Base-by-base conservation (phyloP, 2,329 filamentous ascomycete genomes). In the Claviceps spartinae region DNA sequence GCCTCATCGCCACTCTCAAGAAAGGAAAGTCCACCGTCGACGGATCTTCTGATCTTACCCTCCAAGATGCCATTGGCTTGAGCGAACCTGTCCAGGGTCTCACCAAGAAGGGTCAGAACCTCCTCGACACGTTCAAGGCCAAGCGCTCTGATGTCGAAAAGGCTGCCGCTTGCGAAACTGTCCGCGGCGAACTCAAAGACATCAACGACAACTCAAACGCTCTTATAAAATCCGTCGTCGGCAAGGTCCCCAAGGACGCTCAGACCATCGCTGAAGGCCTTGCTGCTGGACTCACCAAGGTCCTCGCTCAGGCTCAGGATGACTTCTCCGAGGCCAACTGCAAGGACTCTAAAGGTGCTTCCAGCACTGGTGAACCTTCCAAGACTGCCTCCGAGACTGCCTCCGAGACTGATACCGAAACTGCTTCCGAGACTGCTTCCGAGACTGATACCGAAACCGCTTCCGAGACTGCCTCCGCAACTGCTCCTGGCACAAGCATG, bases 261-360 rank as follows among this genome's bases (percentile, higher is more conserved):
- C 64, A 64, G 57, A 36, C 47, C 22, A 57, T 66, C 45, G 64
- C 63, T 46, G 26, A 53, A 44, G 48, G 54, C 49, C 59, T 66
- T 14, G 60, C 63, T 11, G 48, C 47, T 3, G 54, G 57, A 47
- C 58, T 66, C 45, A 58, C 57, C 38, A 43, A 57, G 41, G 56
- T 58, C 36, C 56, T 66, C 8, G 20, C 45, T 47, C 55, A 59
- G n/a, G 57, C 58, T 43, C 54, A 61, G 51, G 49, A 47, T 18
- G 54, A 57, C 52, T 66, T 66, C 50, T 58, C 55, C 40, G 47
- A 59, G n/a, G 51, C 53, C 26, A 65, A 63, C 59, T 66, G 64
- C 57, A 61, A 61, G 57, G 56, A 62, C 55, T 49, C 51, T 30
- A 49, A 48, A 36, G 47, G 45, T 13, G 43, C 53, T 45, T 38